Conservation (phyloP, 2,329 filamentous ascomycete species). For the Cladosporium sp. region DNA sequence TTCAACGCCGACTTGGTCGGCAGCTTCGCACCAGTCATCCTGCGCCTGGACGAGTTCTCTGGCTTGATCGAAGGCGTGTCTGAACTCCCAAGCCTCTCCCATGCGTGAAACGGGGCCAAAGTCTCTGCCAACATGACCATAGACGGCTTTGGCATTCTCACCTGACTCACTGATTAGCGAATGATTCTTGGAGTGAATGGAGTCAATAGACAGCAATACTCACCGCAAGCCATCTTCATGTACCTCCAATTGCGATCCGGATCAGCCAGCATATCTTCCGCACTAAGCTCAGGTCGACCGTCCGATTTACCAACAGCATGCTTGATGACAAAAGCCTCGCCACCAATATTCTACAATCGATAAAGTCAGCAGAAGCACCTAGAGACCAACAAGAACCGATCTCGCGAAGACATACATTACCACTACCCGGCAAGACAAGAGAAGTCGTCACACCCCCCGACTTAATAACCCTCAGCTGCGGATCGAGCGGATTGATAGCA, state of each 20-base stretch:
- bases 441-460: conserved; percentile 68
- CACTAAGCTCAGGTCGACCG: conserved; percentile 59
- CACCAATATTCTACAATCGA: conserved; percentile 54
- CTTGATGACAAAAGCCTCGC: conserved; percentile 66
- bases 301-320: conserved; percentile 58
- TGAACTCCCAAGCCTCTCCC: conserved; percentile 65
- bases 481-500: conserved; percentile 58
- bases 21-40: conserved; percentile 63
- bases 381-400: neutral
- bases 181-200: too few relatives aligned
- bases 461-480: conserved; percentile 64
- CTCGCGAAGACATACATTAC: conserved; percentile 33
- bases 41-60: conserved; percentile 53
- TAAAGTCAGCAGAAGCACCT: neutral
- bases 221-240: conserved; percentile 68
- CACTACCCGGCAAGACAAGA: conserved; percentile 61
- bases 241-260: conserved; percentile 62
- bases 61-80: conserved; percentile 63
- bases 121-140: conserved; percentile 50
- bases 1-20: conserved; percentile 47
- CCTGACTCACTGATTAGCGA: too few relatives aligned
- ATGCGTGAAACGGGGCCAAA: conserved; percentile 56
- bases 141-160: conserved; percentile 63
- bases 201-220: too few relatives aligned
- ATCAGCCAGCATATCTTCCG: conserved; percentile 60